Percentiles rank a stretch among this genome's conserved stretches.
phyloP scores from a whole-genome alignment of 169 alveolate genomes.

The Plasmodium berghei region DNA sequence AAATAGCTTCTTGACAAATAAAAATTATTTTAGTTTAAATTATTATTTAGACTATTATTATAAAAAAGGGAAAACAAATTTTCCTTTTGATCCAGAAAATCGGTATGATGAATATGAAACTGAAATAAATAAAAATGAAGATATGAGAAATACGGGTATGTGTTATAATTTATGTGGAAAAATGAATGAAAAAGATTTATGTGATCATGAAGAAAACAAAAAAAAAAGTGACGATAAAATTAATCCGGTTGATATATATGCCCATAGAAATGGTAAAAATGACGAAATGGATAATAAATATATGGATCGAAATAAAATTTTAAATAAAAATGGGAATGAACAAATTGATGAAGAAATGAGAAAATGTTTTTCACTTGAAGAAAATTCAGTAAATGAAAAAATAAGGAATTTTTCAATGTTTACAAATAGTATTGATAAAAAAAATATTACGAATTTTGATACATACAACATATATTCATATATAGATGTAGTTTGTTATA shows the following conservation, averaged over 20 bases:
- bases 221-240: background rate
- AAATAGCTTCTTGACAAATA: conserved; percentile 7
- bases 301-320: background rate
- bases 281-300: background rate
- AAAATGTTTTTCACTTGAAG: too few species aligned
- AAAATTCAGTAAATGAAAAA: background rate
- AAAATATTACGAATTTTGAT: background rate
- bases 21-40: conserved; percentile 26
- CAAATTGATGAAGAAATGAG: background rate
- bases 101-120: background rate
- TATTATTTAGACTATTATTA: conserved; percentile 20
- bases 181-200: too few species aligned
- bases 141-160: background rate
- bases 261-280: background rate
- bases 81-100: background rate
- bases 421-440: background rate
- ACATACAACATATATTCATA: conserved; percentile 48
- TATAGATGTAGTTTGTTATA: conserved; percentile 50
- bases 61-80: conserved; percentile 18
- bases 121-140: background rate
- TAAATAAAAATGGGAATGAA: background rate
- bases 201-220: background rate
- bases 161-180: too few species aligned
- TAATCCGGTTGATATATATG: background rate
- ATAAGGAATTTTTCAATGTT: background rate